Conservation (phyloP, 768 basidiomycete species). For the Crassisporium funariophilum region DNA sequence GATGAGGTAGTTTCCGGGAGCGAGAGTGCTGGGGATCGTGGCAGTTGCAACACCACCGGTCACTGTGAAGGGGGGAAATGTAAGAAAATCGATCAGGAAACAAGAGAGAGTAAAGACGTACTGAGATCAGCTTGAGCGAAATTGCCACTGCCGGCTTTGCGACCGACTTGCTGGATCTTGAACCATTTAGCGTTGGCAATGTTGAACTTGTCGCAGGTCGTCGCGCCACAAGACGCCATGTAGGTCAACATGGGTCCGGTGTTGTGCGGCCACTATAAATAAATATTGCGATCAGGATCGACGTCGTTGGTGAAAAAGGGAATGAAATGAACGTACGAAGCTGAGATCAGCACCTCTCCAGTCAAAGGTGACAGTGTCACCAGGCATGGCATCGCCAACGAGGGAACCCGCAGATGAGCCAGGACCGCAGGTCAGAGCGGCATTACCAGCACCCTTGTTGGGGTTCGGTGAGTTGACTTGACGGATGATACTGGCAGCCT, state of each 20-base stretch:
- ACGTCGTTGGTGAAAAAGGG: conserved; percentile 1
- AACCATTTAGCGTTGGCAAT: conserved; percentile 66
- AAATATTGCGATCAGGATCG: no score
- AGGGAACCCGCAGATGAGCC: conserved; percentile 50
- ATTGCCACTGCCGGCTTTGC: conserved; percentile 32
- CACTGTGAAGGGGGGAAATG: conserved; percentile 29
- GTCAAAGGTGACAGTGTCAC: conserved; percentile 52
- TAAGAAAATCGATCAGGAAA: background rate
- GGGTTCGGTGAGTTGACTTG: conserved; percentile 40
- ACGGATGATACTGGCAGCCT: conserved; percentile 38
- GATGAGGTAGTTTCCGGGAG: conserved; percentile 72
- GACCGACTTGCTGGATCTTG: conserved; percentile 64
- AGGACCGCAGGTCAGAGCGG: conserved; percentile 61
- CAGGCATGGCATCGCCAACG: conserved; percentile 60
- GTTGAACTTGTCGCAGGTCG: conserved; percentile 62
- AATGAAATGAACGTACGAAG: conserved; percentile 29
- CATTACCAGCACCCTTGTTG: conserved; percentile 57
- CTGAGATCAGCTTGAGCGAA: conserved; percentile 62
- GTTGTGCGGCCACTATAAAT: conserved; percentile 49
- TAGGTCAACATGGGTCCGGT: conserved; percentile 76
- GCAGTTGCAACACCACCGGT: conserved; percentile 41
- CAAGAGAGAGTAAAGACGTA: conserved; percentile 30
- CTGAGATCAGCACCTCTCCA: conserved; percentile 54
- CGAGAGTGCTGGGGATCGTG: conserved; percentile 51
- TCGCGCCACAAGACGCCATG: conserved; percentile 62